Evolutionary conservation across 805 yeast species (phyloP).

Genomic region (Kuraishia molischiana): DNA sequence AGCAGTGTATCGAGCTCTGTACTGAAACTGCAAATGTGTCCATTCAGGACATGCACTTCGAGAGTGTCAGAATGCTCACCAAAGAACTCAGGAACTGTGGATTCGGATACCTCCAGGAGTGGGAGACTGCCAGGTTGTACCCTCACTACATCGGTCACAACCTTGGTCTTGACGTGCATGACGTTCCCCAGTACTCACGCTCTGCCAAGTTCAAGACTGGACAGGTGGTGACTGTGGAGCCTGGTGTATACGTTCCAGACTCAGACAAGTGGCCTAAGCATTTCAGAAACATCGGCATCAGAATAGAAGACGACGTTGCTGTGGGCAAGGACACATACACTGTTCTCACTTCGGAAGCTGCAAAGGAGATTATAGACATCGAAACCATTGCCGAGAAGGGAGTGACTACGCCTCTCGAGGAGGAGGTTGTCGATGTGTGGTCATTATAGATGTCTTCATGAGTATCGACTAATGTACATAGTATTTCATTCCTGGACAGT

Average conservation of each 20-base stretch:
- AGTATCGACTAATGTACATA: neutral
- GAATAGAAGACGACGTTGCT: slow-evolving; percentile 91
- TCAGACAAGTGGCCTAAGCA: slow-evolving; percentile 64
- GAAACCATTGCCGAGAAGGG: slow-evolving; percentile 60
- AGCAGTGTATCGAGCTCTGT: slow-evolving; percentile 65
- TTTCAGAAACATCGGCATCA: slow-evolving; percentile 82
- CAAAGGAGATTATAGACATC: slow-evolving; percentile 76
- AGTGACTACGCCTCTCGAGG: slow-evolving; percentile 29
- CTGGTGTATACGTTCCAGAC: slow-evolving; percentile 86
- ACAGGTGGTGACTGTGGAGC: slow-evolving; percentile 91
- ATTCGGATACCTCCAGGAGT: slow-evolving; percentile 36
- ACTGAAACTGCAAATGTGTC: slow-evolving; percentile 41
- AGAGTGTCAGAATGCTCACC: slow-evolving; percentile 49
- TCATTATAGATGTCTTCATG: neutral
- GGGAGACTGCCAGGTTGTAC: slow-evolving; percentile 53
- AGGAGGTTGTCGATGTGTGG: slow-evolving; percentile 8
- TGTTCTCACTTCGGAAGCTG: slow-evolving; percentile 71
- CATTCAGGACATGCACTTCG: slow-evolving; percentile 66
- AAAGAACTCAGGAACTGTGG: slow-evolving; percentile 69
- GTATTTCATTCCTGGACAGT: neutral
- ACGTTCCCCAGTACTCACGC: slow-evolving; percentile 57
- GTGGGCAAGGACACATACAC: slow-evolving; percentile 50
- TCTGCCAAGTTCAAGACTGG: slow-evolving; percentile 44
- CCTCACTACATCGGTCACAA: slow-evolving; percentile 97
- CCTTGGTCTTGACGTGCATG: slow-evolving; percentile 87